Conservation (phyloP, 805 yeast species). For the Kodamaea jinghongensis region DNA sequence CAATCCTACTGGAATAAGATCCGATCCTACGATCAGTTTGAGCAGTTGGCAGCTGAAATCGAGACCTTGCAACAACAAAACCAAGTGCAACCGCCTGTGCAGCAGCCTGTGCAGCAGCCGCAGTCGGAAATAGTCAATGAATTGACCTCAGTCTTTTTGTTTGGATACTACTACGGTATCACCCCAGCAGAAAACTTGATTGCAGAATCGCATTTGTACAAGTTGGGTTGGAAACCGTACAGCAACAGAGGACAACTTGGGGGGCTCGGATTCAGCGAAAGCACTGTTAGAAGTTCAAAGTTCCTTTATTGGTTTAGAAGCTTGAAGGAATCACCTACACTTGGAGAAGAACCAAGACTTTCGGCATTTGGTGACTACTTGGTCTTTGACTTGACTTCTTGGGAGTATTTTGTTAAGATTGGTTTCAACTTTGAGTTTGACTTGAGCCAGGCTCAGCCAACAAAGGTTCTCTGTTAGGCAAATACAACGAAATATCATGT, state of each 20-base stretch:
- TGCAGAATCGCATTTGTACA: constrained; percentile 39
- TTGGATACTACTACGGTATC: constrained; percentile 41
- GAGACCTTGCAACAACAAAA: constrained; percentile 20
- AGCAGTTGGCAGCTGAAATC: constrained; percentile 31
- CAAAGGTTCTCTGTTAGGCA: constrained; percentile 13
- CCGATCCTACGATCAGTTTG: constrained; percentile 33
- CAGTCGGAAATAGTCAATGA: constrained; percentile 31
- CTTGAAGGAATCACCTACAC: constrained; percentile 14
- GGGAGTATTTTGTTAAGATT: constrained; percentile 40
- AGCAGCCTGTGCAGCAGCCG: constrained; percentile 17
- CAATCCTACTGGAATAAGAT: constrained; percentile 42
- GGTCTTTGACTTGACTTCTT: constrained; percentile 38
- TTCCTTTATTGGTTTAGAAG: constrained; percentile 29
- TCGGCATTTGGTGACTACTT: constrained; percentile 38
- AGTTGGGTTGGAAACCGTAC: constrained; percentile 44
- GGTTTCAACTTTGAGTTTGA: constrained; percentile 37
- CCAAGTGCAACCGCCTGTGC: constrained; percentile 22
- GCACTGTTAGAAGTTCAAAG: constrained; percentile 5
- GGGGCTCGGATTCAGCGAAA: constrained; percentile 7
- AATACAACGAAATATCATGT: too few relatives aligned
- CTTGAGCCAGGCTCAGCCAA: constrained; percentile 30
- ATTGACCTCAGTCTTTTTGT: constrained; percentile 38
- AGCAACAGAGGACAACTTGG: constrained; percentile 14
- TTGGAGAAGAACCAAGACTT: constrained; percentile 11
- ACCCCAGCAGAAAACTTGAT: constrained; percentile 43